Percentiles rank a stretch among this genome's conserved stretches.
Evolutionary conservation across 2,329 filamentous ascomycete genomes (phyloP).

Genomic region (Whalleya microplaca): DNA sequence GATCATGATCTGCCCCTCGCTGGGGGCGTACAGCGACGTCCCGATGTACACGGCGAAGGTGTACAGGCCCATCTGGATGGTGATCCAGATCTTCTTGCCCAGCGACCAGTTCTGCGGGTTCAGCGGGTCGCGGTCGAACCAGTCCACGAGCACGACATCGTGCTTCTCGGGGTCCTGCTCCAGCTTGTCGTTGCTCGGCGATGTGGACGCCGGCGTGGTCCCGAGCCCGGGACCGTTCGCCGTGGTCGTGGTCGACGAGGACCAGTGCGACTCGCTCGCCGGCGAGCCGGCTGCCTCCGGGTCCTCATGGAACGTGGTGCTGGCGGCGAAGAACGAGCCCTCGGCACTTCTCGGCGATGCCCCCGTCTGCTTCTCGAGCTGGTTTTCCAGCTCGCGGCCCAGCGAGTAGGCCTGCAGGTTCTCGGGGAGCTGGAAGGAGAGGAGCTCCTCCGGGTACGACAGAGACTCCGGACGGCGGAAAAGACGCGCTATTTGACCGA

Average conservation of each 20-base stretch:
- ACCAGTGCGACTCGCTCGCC: neutral
- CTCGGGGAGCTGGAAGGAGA: constrained; percentile 16
- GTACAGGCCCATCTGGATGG: constrained; percentile 50
- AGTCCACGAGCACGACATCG: constrained; percentile 20
- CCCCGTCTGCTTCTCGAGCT: constrained; percentile 8
- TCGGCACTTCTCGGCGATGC: neutral
- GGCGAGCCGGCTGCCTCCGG: constrained; percentile 9
- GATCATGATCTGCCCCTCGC: constrained; percentile 43
- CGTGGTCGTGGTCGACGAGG: neutral
- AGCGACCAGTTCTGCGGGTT: constrained; percentile 52
- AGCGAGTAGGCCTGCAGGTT: constrained; percentile 7
- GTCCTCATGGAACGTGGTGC: constrained; percentile 15
- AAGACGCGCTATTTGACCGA: constrained; percentile 20
- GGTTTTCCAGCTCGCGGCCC: constrained; percentile 2
- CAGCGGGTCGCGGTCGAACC: constrained; percentile 33
- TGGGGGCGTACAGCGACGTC: constrained; percentile 54
- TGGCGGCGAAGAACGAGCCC: constrained; percentile 10
- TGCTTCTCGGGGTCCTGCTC: neutral
- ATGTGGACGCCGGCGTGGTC: neutral
- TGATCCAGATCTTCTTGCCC: constrained; percentile 48
- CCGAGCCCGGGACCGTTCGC: neutral
- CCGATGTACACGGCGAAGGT: constrained; percentile 56
- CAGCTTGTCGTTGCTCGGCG: neutral
- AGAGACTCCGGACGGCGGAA: constrained; percentile 14
- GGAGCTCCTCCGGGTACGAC: constrained; percentile 24